A percentile compares a stretch with the other conserved stretches of the same genome.
These are phyloP conservation scores for Tolypocladium tropicale DNA, from an alignment of 2,329 filamentous ascomycete genomes.

Conservation along the genomic window DNA sequence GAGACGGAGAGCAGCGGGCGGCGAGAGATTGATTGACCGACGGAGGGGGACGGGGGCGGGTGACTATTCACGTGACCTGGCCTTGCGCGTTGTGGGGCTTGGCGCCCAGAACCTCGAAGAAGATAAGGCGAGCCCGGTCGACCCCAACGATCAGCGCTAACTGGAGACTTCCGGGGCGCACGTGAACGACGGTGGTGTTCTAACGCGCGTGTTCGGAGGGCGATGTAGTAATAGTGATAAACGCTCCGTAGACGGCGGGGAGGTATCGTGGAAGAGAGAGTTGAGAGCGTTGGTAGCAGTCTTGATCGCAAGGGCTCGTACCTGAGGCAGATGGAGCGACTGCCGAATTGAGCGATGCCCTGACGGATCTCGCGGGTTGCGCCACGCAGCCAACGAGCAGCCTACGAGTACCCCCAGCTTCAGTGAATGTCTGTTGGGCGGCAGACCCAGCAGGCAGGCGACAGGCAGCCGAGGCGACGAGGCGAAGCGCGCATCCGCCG, in stretches of 20 bases:
- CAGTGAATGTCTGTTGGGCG: too few species aligned
- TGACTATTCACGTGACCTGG: constrained; percentile 14
- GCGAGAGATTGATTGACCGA: constrained; percentile 14
- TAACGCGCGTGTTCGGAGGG: not conserved
- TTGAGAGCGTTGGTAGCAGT: not conserved
- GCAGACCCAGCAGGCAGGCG: too few species aligned
- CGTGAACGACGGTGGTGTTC: not conserved
- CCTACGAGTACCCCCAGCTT: too few species aligned
- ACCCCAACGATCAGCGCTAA: not conserved
- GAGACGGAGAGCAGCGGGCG: constrained; percentile 18
- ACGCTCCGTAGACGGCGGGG: too few species aligned
- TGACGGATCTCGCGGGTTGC: not conserved
- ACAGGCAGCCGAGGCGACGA: too few species aligned
- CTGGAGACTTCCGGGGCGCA: not conserved
- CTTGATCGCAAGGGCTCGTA: not conserved
- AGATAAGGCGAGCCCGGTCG: not conserved
- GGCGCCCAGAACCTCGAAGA: too few species aligned
- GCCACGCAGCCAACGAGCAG: too few species aligned
- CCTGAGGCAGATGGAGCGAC: not conserved
- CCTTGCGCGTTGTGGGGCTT: not conserved
- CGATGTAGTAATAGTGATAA: not conserved
- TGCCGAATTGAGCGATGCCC: not conserved
- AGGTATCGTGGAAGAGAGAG: not conserved
- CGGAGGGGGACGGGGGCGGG: constrained; percentile 6
- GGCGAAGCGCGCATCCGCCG: too few species aligned